Evolutionary conservation across 2,329 filamentous ascomycete genomes (phyloP).

Genomic region (Trichocomaceae sp.): DNA sequence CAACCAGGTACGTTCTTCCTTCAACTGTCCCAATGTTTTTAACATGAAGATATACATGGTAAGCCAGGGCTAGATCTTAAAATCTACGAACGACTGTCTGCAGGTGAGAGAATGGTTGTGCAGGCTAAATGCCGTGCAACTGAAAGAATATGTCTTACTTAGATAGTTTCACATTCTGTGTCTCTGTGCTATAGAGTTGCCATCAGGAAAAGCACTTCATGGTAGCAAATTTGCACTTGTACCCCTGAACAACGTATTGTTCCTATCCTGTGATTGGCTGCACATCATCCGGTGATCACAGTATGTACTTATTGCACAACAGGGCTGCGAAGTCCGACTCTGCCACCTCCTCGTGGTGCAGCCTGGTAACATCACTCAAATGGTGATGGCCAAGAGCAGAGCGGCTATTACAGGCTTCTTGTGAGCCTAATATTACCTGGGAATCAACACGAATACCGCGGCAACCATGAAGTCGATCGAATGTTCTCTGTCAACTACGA

Average conservation of each 20-base stretch:
- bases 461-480: neutral
- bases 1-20: too few species aligned
- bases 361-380: slow-evolving; percentile 10
- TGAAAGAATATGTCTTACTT: neutral
- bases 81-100: too few species aligned
- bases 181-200: neutral
- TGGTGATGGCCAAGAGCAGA: slow-evolving; percentile 7
- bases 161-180: neutral
- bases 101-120: neutral
- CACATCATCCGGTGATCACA: neutral
- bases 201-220: neutral
- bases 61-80: too few species aligned
- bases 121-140: neutral
- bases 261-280: neutral
- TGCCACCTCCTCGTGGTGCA: slow-evolving; percentile 12
- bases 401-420: neutral
- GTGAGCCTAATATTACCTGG: neutral
- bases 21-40: too few species aligned
- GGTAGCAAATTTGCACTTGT: neutral
- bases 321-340: neutral
- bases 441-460: neutral
- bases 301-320: neutral
- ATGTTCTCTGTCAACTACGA: neutral
- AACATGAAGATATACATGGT: neutral
- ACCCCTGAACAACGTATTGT: neutral